Evolutionary conservation across 345 rosid genomes (phyloP).

Genomic region (Salix udensis): DNA sequence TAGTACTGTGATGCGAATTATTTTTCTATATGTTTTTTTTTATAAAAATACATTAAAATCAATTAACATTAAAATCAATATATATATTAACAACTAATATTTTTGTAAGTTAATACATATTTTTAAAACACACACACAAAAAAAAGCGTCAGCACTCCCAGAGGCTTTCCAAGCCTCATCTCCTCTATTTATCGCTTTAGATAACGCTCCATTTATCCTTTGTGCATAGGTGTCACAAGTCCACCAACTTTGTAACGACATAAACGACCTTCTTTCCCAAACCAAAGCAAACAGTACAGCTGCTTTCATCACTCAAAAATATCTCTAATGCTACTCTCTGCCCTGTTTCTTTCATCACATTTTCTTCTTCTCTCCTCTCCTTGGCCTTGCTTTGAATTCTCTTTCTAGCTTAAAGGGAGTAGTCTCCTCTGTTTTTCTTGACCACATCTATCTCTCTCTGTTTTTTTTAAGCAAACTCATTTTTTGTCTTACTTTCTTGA

Average conservation of each 20-base stretch:
- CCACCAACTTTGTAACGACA: slow-evolving; percentile 13
- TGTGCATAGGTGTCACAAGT: slow-evolving; percentile 5
- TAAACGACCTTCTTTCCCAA: slow-evolving; percentile 18
- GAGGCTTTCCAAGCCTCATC: background rate
- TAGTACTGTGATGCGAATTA: too few relatives aligned
- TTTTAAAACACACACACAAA: too few relatives aligned
- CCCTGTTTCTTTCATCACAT: background rate
- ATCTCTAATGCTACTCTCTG: background rate
- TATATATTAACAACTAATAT: too few relatives aligned
- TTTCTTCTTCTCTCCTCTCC: background rate
- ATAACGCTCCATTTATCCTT: background rate
- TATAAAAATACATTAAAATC: too few relatives aligned
- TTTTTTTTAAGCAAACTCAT: background rate
- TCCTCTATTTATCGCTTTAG: slow-evolving; percentile 4
- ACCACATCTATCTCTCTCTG: background rate
- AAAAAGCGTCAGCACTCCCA: too few relatives aligned
- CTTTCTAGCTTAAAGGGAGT: background rate
- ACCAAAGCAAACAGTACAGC: background rate
- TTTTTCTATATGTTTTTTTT: too few relatives aligned
- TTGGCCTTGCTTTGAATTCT: background rate
- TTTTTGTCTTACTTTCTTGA: background rate
- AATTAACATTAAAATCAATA: too few relatives aligned
- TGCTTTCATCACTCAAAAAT: background rate
- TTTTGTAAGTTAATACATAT: too few relatives aligned
- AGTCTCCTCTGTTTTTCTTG: background rate